Evolutionary conservation across 2,329 filamentous ascomycete genomes (phyloP), one percentile per base, ranked within the genome.

Genomic region (Arachnomyces sp.): DNA sequence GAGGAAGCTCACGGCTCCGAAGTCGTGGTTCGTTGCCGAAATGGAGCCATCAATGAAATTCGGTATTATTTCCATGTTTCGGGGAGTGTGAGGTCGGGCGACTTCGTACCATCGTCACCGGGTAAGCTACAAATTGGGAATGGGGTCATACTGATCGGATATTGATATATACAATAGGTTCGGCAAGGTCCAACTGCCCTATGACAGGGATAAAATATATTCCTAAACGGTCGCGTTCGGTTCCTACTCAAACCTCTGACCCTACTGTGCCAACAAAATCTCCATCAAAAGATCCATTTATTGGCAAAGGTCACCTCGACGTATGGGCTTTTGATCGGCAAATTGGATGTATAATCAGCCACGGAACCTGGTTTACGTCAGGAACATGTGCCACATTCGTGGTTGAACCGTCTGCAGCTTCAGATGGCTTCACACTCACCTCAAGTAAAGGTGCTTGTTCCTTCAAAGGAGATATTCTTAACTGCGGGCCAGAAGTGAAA

Each of bases 371-470:
- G 82, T 85, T 81, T 53, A 70, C 71, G 0, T 71, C 68, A 1
- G 80, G 81, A 2, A 81, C 79, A 0, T 84, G 81, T 53, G 82
- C 81, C 1, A 81, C 74, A 0, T 82, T 63, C 47, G 51, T 46
- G 16, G 20, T 9, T 9, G 20, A 25, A 25, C 20, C 20, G 9
- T 25, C 20, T 9, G 9, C 20, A 25, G 5, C 20, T 9, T 25
- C 16, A 41, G 47, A 42, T 13, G 45, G 34, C 11, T 77, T 79
- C 61, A 79, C 74, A 0, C 59, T 82, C 9, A 66, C 60, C 35
- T 76, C 74, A 9, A 74, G 71, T 34, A 80, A 78, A 53, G 77
- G 77, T 5, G 59, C 56, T 11, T 84, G 81, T 48, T 72, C 70
- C 1, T 66, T 83, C 34, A 63, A 70, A 3, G 59, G 64, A 2